Evolutionary conservation across 108 stramenopile genomes (phyloP).

Genomic region (Cyclotella kingstonii): DNA sequence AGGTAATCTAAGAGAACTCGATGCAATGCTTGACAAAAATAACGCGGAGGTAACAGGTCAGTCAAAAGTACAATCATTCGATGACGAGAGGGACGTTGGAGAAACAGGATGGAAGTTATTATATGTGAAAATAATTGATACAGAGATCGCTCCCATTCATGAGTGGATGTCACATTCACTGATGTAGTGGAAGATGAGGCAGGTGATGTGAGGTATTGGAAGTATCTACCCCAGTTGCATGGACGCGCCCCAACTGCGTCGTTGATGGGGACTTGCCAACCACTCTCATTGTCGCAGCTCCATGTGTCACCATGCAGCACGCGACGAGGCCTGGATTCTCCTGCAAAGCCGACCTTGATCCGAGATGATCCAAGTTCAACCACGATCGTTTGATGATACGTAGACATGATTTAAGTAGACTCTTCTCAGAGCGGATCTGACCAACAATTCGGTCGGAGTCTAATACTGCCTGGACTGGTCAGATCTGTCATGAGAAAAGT

Average conservation of each 20-base stretch:
- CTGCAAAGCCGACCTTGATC: conserved; percentile 41
- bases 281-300: neutral
- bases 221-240: conserved; percentile 22
- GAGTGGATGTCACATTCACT: neutral
- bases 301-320: conserved; percentile 16
- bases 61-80: conserved; percentile 25
- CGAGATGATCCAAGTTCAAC: conserved; percentile 39
- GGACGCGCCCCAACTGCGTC: conserved; percentile 28
- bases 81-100: conserved; percentile 40
- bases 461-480: no score
- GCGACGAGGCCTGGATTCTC: conserved; percentile 42
- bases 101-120: conserved; percentile 32
- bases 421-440: no score
- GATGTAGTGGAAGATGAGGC: neutral
- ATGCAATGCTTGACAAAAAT: conserved; percentile 28
- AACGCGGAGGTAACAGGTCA: conserved; percentile 18
- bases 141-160: conserved; percentile 39
- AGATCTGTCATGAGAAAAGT: no score
- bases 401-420: conserved; percentile 14
- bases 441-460: no score
- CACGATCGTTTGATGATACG: conserved; percentile 30
- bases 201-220: conserved; percentile 16
- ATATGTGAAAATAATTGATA: conserved; percentile 32
- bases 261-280: conserved; percentile 20
- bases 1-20: conserved; percentile 30